phyloP scores from a whole-genome alignment of 2,329 filamentous ascomycete species.

The Diaporthe sp. region DNA sequence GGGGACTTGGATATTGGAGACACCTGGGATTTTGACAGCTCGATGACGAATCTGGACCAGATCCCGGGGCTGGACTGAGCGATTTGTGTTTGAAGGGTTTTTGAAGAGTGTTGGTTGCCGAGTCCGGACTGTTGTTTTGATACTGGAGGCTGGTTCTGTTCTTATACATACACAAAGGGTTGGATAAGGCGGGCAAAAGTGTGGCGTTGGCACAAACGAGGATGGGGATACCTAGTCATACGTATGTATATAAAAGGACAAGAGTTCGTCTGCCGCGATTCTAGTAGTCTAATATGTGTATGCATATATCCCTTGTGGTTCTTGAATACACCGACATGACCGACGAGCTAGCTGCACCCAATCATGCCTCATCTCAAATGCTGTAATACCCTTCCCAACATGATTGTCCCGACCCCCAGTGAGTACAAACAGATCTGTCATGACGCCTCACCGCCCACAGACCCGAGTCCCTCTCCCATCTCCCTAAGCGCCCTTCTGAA shows the following conservation, averaged over 20 bases:
- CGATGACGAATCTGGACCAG: slow-evolving; percentile 41
- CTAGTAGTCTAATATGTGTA: neutral
- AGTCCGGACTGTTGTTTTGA: neutral
- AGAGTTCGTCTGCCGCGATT: neutral
- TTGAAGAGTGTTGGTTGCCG: neutral
- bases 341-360: neutral
- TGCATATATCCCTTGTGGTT: neutral
- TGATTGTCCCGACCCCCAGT: neutral
- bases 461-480: slow-evolving; percentile 47
- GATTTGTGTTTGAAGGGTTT: neutral
- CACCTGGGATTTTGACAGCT: slow-evolving; percentile 39
- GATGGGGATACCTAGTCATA: slow-evolving; percentile 15
- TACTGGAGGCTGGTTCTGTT: neutral
- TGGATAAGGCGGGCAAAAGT: slow-evolving; percentile 3
- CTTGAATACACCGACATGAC: neutral
- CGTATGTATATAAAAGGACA: neutral
- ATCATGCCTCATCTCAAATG: neutral
- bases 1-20: slow-evolving; percentile 37
- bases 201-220: slow-evolving; percentile 4
- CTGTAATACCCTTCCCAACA: no score
- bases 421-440: slow-evolving; percentile 57
- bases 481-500: slow-evolving; percentile 64
- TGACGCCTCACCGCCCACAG: neutral
- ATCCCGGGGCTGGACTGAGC: slow-evolving; percentile 42
- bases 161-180: neutral